These are phyloP conservation scores for Curvularia sp. DNA, from an alignment of 2,329 filamentous ascomycete species.

Conservation along the genomic window DNA sequence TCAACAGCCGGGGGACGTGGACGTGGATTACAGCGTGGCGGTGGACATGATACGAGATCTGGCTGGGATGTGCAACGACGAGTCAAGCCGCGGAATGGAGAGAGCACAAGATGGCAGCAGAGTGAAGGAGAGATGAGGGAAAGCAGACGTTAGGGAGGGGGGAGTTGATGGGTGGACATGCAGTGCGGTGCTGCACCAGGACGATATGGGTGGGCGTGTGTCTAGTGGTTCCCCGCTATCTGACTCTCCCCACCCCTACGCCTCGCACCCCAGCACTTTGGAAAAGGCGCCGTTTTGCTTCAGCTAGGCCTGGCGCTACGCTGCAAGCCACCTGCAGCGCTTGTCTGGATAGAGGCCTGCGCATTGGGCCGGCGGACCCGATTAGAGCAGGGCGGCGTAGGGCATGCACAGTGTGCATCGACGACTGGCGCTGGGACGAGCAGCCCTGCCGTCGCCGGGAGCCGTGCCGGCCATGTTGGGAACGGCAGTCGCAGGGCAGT, in stretches of 20 bases:
- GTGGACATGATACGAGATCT: conserved; percentile 20
- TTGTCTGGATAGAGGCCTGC: conserved; percentile 26
- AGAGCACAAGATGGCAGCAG: conserved; percentile 21
- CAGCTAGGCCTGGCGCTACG: conserved; percentile 32
- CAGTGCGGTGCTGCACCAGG: conserved; percentile 30
- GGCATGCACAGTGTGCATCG: too few species aligned
- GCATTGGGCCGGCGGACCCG: conserved; percentile 24
- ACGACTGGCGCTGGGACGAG: conserved; percentile 7
- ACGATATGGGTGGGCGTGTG: conserved; percentile 33
- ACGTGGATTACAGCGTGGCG: conserved; percentile 37
- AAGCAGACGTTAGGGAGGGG: conserved; percentile 24
- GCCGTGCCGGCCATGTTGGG: too few species aligned
- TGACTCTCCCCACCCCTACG: conserved; percentile 26
- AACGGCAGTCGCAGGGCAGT: too few species aligned
- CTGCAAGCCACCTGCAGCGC: conserved; percentile 44
- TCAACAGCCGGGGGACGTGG: conserved; percentile 31
- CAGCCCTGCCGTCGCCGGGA: too few species aligned
- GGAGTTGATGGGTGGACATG: conserved; percentile 28
- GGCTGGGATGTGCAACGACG: conserved; percentile 13
- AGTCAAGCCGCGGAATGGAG: conserved; percentile 26
- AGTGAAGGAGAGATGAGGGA: neutral
- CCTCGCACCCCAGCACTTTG: conserved; percentile 24
- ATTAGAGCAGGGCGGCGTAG: neutral
- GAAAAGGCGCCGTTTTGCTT: conserved; percentile 42
- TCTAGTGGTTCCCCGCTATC: conserved; percentile 39